Evolutionary conservation across 305 asterid species (phyloP), one percentile per base, ranked within the genome.

Genomic region (Rubia tinctorum): DNA sequence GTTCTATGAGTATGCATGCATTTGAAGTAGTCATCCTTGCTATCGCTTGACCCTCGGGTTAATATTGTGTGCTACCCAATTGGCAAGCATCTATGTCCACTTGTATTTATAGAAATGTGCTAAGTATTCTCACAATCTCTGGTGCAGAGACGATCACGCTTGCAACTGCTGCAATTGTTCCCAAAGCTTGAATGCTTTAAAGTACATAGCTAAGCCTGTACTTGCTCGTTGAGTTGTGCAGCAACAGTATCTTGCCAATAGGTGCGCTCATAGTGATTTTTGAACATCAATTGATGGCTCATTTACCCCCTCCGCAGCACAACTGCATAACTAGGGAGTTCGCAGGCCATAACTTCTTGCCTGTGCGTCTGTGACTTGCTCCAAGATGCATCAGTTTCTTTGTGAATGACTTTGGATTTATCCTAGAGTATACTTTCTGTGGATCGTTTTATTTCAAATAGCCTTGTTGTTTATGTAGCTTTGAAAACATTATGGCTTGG

Each of bases 111-210:
- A 4, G 11, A 30, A 49, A 8, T 69, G 3, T 17, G 73, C 61
- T 53, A 66, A 66, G n/a, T 4, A 43, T n/a, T 43, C 20, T 53
- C 56, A 44, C 51, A 6, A 40, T 7, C 34, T 42, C 63, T 60
- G 60, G 76, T 71, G 79, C 89, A 92, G 99, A 86, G 85, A 76
- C 88, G 97, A 55, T 85, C 79, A 82, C 90, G 84, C 27, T 89
- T 82, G 42, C 83, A 90, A 74, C 82, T 95, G 86, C 93, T 92
- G 45, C 83, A 83, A 80, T 18, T 89, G 82, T 95, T 92, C 77
- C 97, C 98, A 4, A 88, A 87, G 69, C 81, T 95, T 23, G 74
- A 68, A 73, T 89, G 96, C 87, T 95, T 95, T 66, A 92, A 89
- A 83, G 97, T 92, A 77, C 99, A 95, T 64, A 92, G 97, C 87